Evolutionary conservation across 352 stramenopile species (phyloP), one percentile per base, ranked within the genome.

Genomic region (Phytopythium delawarense): DNA sequence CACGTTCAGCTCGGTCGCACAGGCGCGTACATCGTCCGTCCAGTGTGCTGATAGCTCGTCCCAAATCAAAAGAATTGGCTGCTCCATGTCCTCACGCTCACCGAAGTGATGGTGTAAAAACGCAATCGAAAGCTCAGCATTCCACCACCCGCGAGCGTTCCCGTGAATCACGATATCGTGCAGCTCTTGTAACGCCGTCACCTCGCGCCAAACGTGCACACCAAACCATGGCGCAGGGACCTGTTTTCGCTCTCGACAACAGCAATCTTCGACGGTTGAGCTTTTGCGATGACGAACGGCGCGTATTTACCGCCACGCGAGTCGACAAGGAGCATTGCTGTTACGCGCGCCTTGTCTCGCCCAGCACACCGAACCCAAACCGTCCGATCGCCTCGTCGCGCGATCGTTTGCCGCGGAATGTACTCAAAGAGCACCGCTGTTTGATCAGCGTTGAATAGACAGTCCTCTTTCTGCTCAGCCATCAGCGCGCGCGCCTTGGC

Each of bases 21-120:
- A 60, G 28, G 53, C 58, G 13, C 57, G 7, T 9, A 76, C 66
- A 16, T 71, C 63, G 8, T 58, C 54, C 0, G 60, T 74, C 69
- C 59, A 78, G 49, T 75, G 67, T 2, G 45, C 66, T 8, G 62
- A 74, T 30, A 76, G 69, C 12, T 59, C 54, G 30, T 66, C 66
- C 56, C 57, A 69, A 1, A 72, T 0, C 18, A 73, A 46, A 20
- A 69, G 25, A 6, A 66, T 30, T 1, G 61, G 56, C 15, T 56
- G 23, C 2, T 51, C 11, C 5, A 37, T 34, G 9, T 37, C 44
- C 16, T 12, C 2, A 1, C 7, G 39, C 6, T n/a, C 13, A 2
- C 50, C 62, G 56, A 69, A 72, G 37, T 66, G 62, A 20, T 63
- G 62, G 2, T 16, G 39, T 13, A 69, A 20, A 37, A 72, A 68